These are phyloP conservation scores for Aspergillus haitiensis DNA, from an alignment of 495 filamentous ascomycete species.

Conservation along the genomic window DNA sequence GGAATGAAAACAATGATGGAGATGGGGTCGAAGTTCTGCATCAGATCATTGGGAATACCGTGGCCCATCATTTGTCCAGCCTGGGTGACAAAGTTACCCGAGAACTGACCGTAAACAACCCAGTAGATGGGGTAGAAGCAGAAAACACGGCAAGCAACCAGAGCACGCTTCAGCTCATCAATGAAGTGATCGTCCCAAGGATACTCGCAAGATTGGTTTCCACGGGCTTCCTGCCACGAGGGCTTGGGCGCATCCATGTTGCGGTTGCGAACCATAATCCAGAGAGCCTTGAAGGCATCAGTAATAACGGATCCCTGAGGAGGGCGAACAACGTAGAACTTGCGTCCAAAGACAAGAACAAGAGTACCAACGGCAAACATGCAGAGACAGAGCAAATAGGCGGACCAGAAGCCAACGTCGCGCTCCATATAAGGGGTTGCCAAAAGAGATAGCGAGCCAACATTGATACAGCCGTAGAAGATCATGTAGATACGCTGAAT, in stretches of 20 bases:
- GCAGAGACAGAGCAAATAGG: slow-evolving; percentile 68
- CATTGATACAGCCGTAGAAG: slow-evolving; percentile 76
- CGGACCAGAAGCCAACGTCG: slow-evolving; percentile 70
- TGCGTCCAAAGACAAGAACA: slow-evolving; percentile 55
- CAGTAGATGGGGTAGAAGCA: slow-evolving; percentile 61
- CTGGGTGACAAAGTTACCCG: slow-evolving; percentile 58
- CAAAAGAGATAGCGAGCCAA: slow-evolving; percentile 66
- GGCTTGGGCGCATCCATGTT: slow-evolving; percentile 63
- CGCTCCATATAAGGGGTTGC: slow-evolving; percentile 67
- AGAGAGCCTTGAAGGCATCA: slow-evolving; percentile 60
- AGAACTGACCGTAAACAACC: slow-evolving; percentile 61
- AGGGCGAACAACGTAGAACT: slow-evolving; percentile 60
- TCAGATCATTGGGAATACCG: slow-evolving; percentile 70
- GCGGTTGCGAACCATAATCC: slow-evolving; percentile 56
- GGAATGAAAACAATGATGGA: slow-evolving; percentile 72
- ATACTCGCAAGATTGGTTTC: slow-evolving; percentile 34
- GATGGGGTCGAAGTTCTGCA: slow-evolving; percentile 75
- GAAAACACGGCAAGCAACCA: slow-evolving; percentile 63
- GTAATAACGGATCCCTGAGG: slow-evolving; percentile 64
- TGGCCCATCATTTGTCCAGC: slow-evolving; percentile 56
- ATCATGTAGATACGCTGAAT: slow-evolving; percentile 74
- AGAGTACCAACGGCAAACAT: slow-evolving; percentile 57
- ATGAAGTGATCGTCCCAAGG: slow-evolving; percentile 64
- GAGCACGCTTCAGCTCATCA: slow-evolving; percentile 60
- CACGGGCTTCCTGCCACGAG: slow-evolving; percentile 51